phyloP scores from a whole-genome alignment of 345 rosid genomes.

The Syzygium oleosum region DNA sequence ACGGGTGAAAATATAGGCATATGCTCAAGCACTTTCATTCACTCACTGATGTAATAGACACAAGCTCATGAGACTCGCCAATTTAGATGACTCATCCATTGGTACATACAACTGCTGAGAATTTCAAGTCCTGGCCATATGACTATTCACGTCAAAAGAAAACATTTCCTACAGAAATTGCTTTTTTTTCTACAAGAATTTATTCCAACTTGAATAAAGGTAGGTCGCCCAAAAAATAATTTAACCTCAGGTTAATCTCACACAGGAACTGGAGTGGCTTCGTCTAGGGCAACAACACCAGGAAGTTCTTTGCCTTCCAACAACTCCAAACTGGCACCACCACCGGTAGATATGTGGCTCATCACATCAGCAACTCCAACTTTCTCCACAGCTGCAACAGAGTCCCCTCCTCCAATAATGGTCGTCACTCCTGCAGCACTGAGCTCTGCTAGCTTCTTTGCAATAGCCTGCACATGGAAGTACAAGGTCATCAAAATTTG shows the following conservation, averaged over 20 bases:
- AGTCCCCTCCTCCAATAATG: slow-evolving; percentile 94
- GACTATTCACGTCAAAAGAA: background rate
- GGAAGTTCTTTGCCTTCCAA: slow-evolving; percentile 88
- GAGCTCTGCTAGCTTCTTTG: slow-evolving; percentile 89
- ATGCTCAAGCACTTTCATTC: background rate
- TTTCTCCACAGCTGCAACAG: slow-evolving; percentile 94
- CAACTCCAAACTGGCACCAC: slow-evolving; percentile 94
- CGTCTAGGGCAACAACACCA: slow-evolving; percentile 83
- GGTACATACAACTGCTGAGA: background rate
- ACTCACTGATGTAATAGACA: background rate
- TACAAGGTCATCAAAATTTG: background rate
- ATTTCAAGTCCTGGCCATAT: background rate
- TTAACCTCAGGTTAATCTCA: background rate
- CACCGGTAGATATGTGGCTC: slow-evolving; percentile 97
- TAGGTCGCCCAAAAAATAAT: background rate
- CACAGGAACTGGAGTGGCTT: slow-evolving; percentile 23
- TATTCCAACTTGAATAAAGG: background rate
- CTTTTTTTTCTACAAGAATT: background rate
- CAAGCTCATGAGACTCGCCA: background rate
- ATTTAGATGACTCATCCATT: background rate
- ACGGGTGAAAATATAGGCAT: background rate
- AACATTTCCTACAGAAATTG: background rate
- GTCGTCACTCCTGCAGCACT: slow-evolving; percentile 82
- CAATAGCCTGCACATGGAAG: slow-evolving; percentile 45
- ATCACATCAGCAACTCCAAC: slow-evolving; percentile 80